Evolutionary conservation across 192 early-diverging fungal genomes (phyloP).

Genomic region (Mortierella claussenii): DNA sequence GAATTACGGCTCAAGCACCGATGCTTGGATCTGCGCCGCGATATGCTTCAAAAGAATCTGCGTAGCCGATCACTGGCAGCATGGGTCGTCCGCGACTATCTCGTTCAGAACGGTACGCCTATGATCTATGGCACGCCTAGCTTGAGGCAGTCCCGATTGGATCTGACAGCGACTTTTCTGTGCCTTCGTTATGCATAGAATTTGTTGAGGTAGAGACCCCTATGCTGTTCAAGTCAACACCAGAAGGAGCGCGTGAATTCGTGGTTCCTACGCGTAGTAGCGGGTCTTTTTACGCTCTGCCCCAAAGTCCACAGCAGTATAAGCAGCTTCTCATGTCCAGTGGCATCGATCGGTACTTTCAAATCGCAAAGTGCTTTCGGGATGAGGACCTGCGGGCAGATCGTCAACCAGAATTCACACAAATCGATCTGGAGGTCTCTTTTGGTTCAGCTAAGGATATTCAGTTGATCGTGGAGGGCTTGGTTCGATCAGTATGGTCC

Average conservation of each 20-base stretch:
- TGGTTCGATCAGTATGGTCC: constrained; percentile 75
- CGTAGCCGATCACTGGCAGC: constrained; percentile 73
- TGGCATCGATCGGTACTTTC: constrained; percentile 91
- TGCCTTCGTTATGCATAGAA: constrained; percentile 41
- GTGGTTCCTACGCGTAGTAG: constrained; percentile 87
- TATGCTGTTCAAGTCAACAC: constrained; percentile 89
- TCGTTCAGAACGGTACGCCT: constrained; percentile 67
- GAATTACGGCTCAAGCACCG: constrained; percentile 80
- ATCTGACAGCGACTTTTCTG: not conserved
- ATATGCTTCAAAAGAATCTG: constrained; percentile 79
- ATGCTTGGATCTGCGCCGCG: constrained; percentile 84
- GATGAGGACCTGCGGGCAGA: constrained; percentile 90
- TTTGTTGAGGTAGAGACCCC: constrained; percentile 96
- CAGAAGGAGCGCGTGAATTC: constrained; percentile 94
- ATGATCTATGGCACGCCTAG: too few relatives aligned
- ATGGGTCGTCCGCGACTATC: constrained; percentile 74
- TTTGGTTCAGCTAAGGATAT: constrained; percentile 81
- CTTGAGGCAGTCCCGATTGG: too few relatives aligned
- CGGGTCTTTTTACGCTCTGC: constrained; percentile 85
- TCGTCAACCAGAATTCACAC: constrained; percentile 95
- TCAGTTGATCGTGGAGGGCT: constrained; percentile 75
- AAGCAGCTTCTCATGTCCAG: constrained; percentile 94
- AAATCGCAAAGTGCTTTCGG: constrained; percentile 92
- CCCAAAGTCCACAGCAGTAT: constrained; percentile 94
- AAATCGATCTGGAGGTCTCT: constrained; percentile 93